These are phyloP conservation scores for Akebia trifoliata DNA, from an alignment of 164 flowering plant species.

Conservation along the genomic window DNA sequence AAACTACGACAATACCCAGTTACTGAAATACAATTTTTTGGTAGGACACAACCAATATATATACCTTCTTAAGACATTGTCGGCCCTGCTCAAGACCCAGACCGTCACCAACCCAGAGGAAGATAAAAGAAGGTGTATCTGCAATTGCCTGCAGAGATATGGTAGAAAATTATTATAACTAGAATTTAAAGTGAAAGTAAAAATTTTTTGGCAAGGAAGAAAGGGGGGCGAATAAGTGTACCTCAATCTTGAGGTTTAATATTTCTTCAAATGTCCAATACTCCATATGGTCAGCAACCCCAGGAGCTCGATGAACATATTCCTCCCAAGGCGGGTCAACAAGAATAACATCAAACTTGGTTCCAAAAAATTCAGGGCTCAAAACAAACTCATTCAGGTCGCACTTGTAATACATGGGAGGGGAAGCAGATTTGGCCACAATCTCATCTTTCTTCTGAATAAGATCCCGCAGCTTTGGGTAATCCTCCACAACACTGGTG, in stretches of 20 bases:
- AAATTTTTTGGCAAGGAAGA: not conserved
- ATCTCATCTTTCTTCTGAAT: constrained; percentile 98
- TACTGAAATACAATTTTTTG: not conserved
- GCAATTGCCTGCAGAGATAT: constrained; percentile 72
- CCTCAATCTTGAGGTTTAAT: constrained; percentile 93
- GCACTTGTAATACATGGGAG: constrained; percentile 92
- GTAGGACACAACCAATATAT: not conserved
- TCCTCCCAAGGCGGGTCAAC: constrained; percentile 99
- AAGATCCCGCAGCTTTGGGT: constrained; percentile 96
- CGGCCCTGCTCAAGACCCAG: constrained; percentile 98
- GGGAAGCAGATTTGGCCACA: constrained; percentile 71
- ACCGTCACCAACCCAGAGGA: constrained; percentile 99
- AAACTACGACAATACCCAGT: not conserved
- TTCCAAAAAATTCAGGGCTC: constrained; percentile 83
- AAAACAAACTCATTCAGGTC: constrained; percentile 73
- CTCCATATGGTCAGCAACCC: constrained; percentile 91
- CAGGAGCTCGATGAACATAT: constrained; percentile 97
- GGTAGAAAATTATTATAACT: no score
- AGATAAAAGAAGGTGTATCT: constrained; percentile 95
- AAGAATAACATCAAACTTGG: constrained; percentile 97
- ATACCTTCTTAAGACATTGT: constrained; percentile 91
- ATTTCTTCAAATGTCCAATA: constrained; percentile 98
- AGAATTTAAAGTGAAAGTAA: not conserved
- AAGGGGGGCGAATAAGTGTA: constrained; percentile 12
- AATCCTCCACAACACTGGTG: constrained; percentile 92